These are phyloP conservation scores for Heteromeles arbutifolia DNA, from an alignment of 306 rosid genomes.

Conservation along the genomic window DNA sequence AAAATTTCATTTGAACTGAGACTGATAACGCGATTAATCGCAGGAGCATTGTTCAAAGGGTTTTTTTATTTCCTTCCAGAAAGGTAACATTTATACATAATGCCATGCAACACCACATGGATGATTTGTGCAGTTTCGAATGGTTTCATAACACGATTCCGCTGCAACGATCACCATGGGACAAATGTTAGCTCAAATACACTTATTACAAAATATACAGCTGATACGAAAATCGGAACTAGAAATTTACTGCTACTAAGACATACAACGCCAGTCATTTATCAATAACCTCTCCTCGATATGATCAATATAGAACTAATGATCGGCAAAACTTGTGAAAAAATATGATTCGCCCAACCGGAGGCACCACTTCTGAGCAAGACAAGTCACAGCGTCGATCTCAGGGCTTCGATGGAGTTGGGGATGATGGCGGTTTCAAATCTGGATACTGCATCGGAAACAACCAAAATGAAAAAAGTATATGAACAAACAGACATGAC, in stretches of 20 bases:
- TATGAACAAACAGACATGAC: neutral
- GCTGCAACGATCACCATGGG: neutral
- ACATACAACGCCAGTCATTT: neutral
- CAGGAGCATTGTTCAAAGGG: too few species aligned
- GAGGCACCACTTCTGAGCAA: constrained; percentile 8
- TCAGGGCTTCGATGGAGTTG: constrained; percentile 65
- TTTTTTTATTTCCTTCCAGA: too few species aligned
- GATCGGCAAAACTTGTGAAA: constrained; percentile 5
- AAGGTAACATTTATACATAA: too few species aligned
- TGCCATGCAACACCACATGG: too few species aligned
- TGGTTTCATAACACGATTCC: neutral
- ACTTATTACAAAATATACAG: neutral
- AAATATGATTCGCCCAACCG: neutral
- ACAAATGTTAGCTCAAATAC: neutral
- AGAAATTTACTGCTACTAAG: neutral
- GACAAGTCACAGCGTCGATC: constrained; percentile 8
- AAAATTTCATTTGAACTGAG: too few species aligned
- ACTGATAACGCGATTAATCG: too few species aligned
- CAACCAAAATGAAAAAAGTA: neutral
- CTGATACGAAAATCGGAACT: neutral
- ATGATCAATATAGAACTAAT: neutral
- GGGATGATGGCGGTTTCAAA: constrained; percentile 78
- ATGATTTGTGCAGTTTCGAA: neutral
- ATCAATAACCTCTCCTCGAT: neutral
- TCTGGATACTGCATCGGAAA: constrained; percentile 55